These are phyloP conservation scores for Fonsecaea monophora DNA, from an alignment of 2,329 filamentous ascomycete species.

Conservation along the genomic window DNA sequence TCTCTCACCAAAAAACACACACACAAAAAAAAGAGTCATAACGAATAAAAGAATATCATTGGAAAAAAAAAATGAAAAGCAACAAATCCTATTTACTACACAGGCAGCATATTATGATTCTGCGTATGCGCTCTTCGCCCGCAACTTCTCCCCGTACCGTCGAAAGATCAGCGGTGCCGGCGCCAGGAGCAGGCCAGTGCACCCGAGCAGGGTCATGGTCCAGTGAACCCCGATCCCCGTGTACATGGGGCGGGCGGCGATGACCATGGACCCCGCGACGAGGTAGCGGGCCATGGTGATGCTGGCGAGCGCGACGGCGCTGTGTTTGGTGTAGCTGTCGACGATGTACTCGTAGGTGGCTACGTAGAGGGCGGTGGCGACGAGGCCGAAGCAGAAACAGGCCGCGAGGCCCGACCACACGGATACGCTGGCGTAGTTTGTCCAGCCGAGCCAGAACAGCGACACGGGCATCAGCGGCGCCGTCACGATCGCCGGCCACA, in stretches of 20 bases:
- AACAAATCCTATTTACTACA: too few relatives aligned
- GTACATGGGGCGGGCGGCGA: constrained; percentile 47
- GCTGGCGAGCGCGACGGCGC: constrained; percentile 56
- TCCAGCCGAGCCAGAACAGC: constrained; percentile 67
- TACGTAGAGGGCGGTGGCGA: constrained; percentile 58
- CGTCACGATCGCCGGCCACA: constrained; percentile 61
- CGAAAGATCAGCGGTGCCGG: constrained; percentile 56
- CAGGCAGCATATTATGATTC: not conserved
- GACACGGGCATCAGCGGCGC: constrained; percentile 58
- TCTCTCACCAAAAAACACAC: too few relatives aligned
- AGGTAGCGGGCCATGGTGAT: constrained; percentile 54
- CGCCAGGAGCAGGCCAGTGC: constrained; percentile 48
- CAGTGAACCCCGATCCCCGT: constrained; percentile 48
- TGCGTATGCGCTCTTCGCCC: constrained; percentile 20
- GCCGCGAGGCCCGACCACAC: constrained; percentile 61
- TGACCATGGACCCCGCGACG: constrained; percentile 47
- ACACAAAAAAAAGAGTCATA: too few relatives aligned
- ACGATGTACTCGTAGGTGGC: constrained; percentile 64
- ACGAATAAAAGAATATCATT: too few relatives aligned
- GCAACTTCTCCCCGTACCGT: constrained; percentile 13
- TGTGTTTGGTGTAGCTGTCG: constrained; percentile 62
- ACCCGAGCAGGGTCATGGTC: constrained; percentile 50
- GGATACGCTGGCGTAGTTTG: constrained; percentile 51
- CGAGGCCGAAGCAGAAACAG: constrained; percentile 60
- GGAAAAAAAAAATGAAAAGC: too few relatives aligned